Base-by-base conservation (phyloP, 345 rosid genomes). In the Atalantia buxifolia region DNA sequence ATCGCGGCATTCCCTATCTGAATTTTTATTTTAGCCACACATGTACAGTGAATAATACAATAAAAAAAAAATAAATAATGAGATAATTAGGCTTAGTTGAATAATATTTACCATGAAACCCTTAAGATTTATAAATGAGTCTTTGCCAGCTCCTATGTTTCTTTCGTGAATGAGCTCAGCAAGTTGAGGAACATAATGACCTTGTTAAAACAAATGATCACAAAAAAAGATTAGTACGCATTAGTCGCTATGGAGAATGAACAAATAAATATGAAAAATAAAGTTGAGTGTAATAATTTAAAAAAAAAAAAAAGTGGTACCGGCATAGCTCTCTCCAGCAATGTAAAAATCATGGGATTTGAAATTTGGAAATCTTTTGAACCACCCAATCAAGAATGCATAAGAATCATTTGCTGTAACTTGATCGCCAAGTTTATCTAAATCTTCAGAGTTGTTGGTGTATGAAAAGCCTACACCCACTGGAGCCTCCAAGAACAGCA, bases 401-500 rank as follows among this genome's bases (percentile, higher is more conserved):
- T 87, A 83, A 65, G 97, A 88, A 56, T 94, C 97, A 0, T 61
- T 75, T 1, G 98, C 92, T 22, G 92, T 86, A 65, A 84, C 82
- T 60, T 66, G 13, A 81, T 88, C 95, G 0, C 93, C 95, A 10
- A 90, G 90, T 68, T 79, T 71, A 13, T 40, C 19, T 36, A 92
- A 69, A 78, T 90, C 94, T 30, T 67, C 28, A 0, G 92, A 76
- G 40, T 81, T 86, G 84, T 86, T 94, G 21, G 97, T 85, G 85
- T 94, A 94, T 1, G 98, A 94, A 78, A 92, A 92, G 10, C 98
- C 98, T 10, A 94, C 98, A 1, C 98, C 98, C 7, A 87, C 90
- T 1, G 98, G 98, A 24, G 96, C 84, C 85, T 92, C 96, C 90
- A 93, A 57, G 71, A 90, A 93, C 72, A 92, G 77, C 86, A 93